phyloP scores from a whole-genome alignment of 1,139 yeast genomes.

The Pichia sp. region DNA sequence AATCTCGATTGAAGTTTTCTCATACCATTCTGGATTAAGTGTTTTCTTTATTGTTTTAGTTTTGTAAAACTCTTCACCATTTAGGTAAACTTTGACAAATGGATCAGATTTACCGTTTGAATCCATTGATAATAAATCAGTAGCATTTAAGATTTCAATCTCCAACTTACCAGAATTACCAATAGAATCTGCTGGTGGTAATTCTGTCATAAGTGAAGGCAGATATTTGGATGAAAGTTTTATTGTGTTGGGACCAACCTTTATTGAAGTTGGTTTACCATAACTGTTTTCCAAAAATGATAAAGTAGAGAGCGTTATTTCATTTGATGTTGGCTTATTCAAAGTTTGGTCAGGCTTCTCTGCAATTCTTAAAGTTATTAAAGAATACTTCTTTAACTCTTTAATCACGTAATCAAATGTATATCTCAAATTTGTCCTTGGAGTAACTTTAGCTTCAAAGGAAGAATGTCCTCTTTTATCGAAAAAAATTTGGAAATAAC shows the following conservation, averaged over 20 bases:
- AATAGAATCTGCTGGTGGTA: conserved; percentile 71
- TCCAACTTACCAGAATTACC: conserved; percentile 68
- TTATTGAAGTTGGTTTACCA: conserved; percentile 48
- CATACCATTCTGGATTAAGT: conserved; percentile 78
- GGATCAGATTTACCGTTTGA: conserved; percentile 93
- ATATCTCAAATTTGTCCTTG: conserved; percentile 40
- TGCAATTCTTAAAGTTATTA: conserved; percentile 52
- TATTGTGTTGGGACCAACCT: conserved; percentile 43
- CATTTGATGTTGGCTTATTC: conserved; percentile 54
- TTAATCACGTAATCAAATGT: conserved; percentile 70
- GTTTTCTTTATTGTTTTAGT: conserved; percentile 81
- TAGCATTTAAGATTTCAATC: conserved; percentile 59
- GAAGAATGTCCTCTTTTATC: conserved; percentile 66
- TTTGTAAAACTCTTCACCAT: conserved; percentile 60
- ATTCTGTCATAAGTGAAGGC: conserved; percentile 53
- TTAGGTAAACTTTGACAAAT: conserved; percentile 58
- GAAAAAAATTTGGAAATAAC: conserved; percentile 64
- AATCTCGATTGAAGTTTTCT: conserved; percentile 41
- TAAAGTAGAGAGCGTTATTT: conserved; percentile 57
- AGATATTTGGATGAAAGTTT: conserved; percentile 67
- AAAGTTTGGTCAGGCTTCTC: conserved; percentile 47
- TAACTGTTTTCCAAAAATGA: conserved; percentile 64
- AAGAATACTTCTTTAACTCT: conserved; percentile 65
- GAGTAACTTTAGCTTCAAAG: conserved; percentile 43
- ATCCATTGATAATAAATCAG: conserved; percentile 75